Conservation (phyloP, 2,329 filamentous ascomycete genomes). For the Penicillium sp. region DNA sequence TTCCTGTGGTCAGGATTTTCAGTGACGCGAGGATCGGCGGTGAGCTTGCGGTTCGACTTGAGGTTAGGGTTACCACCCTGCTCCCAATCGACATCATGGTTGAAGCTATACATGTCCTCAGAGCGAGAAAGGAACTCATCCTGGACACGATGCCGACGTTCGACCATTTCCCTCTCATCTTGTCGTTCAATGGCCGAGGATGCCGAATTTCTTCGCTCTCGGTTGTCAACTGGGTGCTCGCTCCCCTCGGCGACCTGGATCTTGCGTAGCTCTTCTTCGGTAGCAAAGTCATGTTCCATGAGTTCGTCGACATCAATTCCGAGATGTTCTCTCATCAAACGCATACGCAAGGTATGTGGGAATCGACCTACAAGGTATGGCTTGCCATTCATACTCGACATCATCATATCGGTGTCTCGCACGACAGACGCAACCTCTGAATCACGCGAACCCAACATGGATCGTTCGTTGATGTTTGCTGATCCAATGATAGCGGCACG, state of each 20-base stretch:
- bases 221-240: conserved; percentile 15
- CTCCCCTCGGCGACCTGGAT: conserved; percentile 51
- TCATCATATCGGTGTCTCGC: conserved; percentile 83
- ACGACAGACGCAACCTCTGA: conserved; percentile 87
- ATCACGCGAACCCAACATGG: conserved; percentile 83
- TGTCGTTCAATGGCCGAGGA: conserved; percentile 31
- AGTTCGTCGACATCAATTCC: conserved; percentile 92
- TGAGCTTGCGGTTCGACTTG: conserved; percentile 47
- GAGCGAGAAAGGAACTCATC: conserved; percentile 51
- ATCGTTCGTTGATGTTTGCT: conserved; percentile 96
- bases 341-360: conserved; percentile 81
- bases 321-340: conserved; percentile 91
- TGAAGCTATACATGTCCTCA: conserved; percentile 59
- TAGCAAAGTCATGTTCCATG: conserved; percentile 65
- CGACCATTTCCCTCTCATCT: conserved; percentile 36
- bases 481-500: conserved; percentile 88
- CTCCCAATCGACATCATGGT: conserved; percentile 62
- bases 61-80: conserved; percentile 51
- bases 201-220: conserved; percentile 23
- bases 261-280: conserved; percentile 53
- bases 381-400: conserved; percentile 80
- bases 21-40: conserved; percentile 51
- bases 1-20: conserved; percentile 56
- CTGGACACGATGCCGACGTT: conserved; percentile 40
- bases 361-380: conserved; percentile 87